Evolutionary conservation across 257 asterid genomes (phyloP).

Genomic region (Rehmannia glutinosa): DNA sequence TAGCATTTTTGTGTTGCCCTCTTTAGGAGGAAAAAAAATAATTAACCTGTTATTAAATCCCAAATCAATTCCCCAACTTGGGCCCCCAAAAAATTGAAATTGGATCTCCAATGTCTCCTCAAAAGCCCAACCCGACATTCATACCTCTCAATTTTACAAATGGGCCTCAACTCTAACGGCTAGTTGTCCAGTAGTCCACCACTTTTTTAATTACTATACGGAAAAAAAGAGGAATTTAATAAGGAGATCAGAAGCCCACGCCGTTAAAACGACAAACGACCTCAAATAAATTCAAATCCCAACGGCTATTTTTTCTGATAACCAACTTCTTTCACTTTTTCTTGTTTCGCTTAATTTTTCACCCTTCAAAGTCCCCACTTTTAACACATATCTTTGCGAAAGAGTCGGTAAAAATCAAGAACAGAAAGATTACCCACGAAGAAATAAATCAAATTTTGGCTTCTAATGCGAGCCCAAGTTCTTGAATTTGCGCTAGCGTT

Average conservation of each 20-base stretch:
- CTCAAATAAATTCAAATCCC: conserved; percentile 28
- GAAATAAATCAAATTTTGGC: not conserved
- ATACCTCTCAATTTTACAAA: too few relatives aligned
- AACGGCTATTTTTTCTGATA: conserved; percentile 34
- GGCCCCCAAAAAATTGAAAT: too few relatives aligned
- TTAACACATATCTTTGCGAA: not conserved
- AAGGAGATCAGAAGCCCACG: not conserved
- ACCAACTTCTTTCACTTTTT: conserved; percentile 18
- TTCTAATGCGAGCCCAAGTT: conserved; percentile 22
- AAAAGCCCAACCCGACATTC: conserved; percentile 18
- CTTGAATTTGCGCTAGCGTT: conserved; percentile 6
- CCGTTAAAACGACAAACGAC: conserved; percentile 17
- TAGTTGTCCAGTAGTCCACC: conserved; percentile 14
- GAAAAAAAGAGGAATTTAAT: not conserved
- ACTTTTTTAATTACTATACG: not conserved
- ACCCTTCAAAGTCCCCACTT: conserved; percentile 3
- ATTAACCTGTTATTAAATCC: too few relatives aligned
- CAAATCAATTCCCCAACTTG: too few relatives aligned
- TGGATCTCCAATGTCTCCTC: too few relatives aligned
- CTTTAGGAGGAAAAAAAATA: too few relatives aligned
- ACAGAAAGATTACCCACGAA: not conserved
- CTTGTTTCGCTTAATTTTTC: conserved; percentile 5
- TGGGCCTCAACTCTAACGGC: conserved; percentile 29
- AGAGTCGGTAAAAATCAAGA: not conserved
- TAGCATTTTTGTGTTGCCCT: too few relatives aligned